Percentiles rank a stretch among this genome's conserved stretches.
Evolutionary conservation across 306 rosid genomes (phyloP).

Genomic region (Alnus rubra): DNA sequence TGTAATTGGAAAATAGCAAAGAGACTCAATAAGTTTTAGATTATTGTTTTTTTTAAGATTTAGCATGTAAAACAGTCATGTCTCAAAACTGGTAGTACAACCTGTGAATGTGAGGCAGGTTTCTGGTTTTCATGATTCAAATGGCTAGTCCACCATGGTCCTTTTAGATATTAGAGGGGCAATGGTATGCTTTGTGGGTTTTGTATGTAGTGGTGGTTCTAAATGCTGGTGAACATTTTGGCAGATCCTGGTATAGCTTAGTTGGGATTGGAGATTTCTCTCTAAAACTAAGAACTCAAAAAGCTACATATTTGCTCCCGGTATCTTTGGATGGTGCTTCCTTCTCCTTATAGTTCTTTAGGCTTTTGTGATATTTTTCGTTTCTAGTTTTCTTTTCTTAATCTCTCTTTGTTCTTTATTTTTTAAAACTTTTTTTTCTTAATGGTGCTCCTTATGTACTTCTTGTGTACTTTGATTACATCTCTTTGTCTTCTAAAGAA

Average conservation of each 20-base stretch:
- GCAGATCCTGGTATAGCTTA: not conserved
- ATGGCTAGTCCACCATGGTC: not conserved
- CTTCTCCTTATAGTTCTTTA: no score
- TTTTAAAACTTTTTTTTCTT: no score
- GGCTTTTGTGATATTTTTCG: no score
- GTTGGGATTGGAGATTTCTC: not conserved
- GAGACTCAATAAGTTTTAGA: not conserved
- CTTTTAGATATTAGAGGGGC: not conserved
- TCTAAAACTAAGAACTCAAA: not conserved
- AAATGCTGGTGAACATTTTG: not conserved
- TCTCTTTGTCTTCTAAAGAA: not conserved
- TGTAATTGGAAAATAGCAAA: not conserved
- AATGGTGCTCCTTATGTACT: not conserved
- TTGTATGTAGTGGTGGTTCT: not conserved
- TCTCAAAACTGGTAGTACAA: not conserved
- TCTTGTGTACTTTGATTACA: not conserved
- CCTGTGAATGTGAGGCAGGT: not conserved
- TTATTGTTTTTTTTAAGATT: not conserved
- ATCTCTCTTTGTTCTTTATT: no score
- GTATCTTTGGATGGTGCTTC: not conserved
- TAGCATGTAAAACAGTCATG: not conserved
- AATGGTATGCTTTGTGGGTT: not conserved
- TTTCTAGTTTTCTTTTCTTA: no score
- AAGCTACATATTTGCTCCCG: not conserved
- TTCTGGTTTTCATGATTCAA: constrained; percentile 1